phyloP scores from a whole-genome alignment of 2,329 filamentous ascomycete genomes.

The Epichloe typhina region DNA sequence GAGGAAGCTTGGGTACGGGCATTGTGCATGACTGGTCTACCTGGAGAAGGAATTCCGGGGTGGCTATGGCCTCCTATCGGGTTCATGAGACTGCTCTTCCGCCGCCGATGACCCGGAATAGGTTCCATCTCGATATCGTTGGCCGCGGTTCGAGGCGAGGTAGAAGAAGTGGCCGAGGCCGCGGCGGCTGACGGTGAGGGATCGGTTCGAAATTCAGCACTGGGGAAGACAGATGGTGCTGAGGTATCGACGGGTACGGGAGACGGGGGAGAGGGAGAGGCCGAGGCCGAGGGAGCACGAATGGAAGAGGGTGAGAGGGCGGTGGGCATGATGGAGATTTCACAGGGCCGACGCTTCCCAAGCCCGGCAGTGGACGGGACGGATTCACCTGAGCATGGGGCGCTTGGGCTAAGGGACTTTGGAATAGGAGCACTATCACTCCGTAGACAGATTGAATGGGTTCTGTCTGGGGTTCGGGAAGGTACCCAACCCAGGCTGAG shows the following conservation, averaged over 20 bases:
- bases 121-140: conserved; percentile 44
- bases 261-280: neutral
- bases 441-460: neutral
- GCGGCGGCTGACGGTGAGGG: conserved; percentile 1
- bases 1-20: conserved; percentile 5
- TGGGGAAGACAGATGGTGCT: neutral
- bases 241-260: neutral
- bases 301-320: neutral
- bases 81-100: conserved; percentile 40
- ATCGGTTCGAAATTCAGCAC: conserved; percentile 2
- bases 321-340: conserved; percentile 7
- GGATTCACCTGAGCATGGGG: conserved; percentile 4
- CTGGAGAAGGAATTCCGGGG: conserved; percentile 12
- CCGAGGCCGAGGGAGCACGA: neutral
- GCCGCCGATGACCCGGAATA: conserved; percentile 39
- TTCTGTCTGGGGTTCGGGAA: conserved; percentile 1
- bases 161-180: conserved; percentile 6
- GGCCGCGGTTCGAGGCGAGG: conserved; percentile 9
- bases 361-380: neutral
- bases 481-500: neutral
- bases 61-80: conserved; percentile 14
- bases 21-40: conserved; percentile 5
- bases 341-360: conserved; percentile 3
- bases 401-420: neutral
- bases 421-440: neutral